Base-by-base conservation (phyloP, 2,329 filamentous ascomycete genomes). In the Mollisiaceae sp. region DNA sequence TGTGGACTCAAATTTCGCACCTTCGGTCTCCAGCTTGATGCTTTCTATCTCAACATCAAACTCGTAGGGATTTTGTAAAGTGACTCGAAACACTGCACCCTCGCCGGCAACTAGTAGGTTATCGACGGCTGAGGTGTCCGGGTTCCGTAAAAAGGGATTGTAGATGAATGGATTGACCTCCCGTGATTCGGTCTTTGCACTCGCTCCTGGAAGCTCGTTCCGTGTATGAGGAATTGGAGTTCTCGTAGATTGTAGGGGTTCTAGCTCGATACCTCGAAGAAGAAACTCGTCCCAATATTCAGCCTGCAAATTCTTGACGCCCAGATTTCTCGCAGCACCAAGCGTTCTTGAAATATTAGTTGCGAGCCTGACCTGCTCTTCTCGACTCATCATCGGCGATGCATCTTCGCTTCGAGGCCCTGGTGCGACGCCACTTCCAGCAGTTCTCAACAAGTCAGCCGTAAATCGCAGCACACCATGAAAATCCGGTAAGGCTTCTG, bases 231-330 rank as follows among this genome's bases (percentile, higher is more conserved):
- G 83, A 60, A 92, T 85, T 0, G 92, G 89, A 18, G 85, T 84
- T 69, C 86, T 84, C 12, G 84, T 83, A 50, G 82, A 78, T 11
- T 88, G 81, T 43, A 87, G 77, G 27, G 90, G 82, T 59, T 93
- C 86, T 52, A 97, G 81, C 62, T 89, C 86, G 71, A 97, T 82
- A 68, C 88, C 88, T 59, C 95, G 89, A 56, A 99, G 85, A 9
- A 99, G 82, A 72, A 98, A 98, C 74, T 97, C 93, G 76, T 99
- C 95, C 95, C 95, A 99, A 75, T 97, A 99, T 71, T 95, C 91
- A 6, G 93, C 93, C 60, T 88, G 84, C 50, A 94, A 78, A 63
- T 90, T 80, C 5, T 85, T 81, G 35, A 93, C 80, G 0, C 93
- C 93, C 32, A 97, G 79, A 65, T 91, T 89, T 66, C 86, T 86